These are phyloP conservation scores for Phlebiopsis flavidoalba DNA, from an alignment of 768 basidiomycete genomes.

Conservation along the genomic window DNA sequence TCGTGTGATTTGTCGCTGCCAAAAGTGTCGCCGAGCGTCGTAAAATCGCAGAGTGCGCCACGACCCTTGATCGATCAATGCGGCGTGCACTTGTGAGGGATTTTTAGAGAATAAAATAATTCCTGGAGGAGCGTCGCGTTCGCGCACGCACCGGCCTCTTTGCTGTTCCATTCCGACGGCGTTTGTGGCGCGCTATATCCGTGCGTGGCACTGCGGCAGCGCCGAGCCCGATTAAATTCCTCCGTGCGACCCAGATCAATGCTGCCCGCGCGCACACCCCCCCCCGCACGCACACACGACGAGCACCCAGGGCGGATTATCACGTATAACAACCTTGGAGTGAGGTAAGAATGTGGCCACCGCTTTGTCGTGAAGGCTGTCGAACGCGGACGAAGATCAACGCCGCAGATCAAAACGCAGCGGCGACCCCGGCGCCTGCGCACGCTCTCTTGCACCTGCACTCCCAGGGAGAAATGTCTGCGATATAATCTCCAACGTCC, in stretches of 20 bases:
- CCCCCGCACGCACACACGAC: no score
- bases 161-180: neutral
- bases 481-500: slow-evolving; percentile 10
- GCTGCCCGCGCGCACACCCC: no score
- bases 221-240: no score
- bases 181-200: neutral
- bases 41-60: no score
- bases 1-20: no score
- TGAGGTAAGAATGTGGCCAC: neutral
- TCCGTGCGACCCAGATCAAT: no score
- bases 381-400: neutral
- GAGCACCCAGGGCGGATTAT: no score
- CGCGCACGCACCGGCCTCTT: neutral
- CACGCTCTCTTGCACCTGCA: slow-evolving; percentile 10
- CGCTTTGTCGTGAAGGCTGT: neutral
- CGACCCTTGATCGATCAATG: no score
- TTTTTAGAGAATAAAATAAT: no score
- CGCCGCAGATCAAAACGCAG: slow-evolving; percentile 2
- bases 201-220: no score
- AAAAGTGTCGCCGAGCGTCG: no score
- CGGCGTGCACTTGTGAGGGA: no score
- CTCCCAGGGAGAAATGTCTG: slow-evolving; percentile 10
- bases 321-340: neutral
- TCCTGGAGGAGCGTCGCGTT: neutral
- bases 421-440: neutral